phyloP scores from a whole-genome alignment of 495 filamentous ascomycete genomes.

The Penicillium subrubescens region DNA sequence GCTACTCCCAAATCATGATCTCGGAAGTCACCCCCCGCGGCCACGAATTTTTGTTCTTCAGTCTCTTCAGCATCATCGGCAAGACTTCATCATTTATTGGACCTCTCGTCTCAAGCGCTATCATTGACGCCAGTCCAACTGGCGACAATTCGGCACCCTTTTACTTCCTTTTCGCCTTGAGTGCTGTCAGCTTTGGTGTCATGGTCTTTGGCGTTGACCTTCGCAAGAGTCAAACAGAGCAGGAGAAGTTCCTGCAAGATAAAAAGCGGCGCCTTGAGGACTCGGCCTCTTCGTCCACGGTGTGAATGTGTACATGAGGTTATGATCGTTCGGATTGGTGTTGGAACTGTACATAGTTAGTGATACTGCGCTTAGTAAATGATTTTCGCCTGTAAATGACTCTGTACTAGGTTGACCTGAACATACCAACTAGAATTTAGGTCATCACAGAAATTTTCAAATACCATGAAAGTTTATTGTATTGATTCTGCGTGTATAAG shows the following conservation, averaged over 20 bases:
- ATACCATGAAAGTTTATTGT: too few relatives aligned
- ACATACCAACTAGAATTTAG: not conserved
- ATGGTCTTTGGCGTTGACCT: slow-evolving; percentile 58
- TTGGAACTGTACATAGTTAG: not conserved
- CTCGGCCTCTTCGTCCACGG: slow-evolving; percentile 6
- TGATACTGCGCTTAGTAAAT: not conserved
- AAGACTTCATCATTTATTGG: slow-evolving; percentile 68
- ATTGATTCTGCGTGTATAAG: too few relatives aligned
- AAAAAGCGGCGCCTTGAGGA: slow-evolving; percentile 19
- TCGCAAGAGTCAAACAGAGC: slow-evolving; percentile 60
- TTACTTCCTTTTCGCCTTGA: slow-evolving; percentile 63
- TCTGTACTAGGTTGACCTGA: not conserved
- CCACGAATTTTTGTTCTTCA: slow-evolving; percentile 69
- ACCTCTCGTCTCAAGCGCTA: slow-evolving; percentile 63
- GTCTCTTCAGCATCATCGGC: slow-evolving; percentile 64
- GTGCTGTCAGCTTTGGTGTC: slow-evolving; percentile 53
- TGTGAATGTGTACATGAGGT: not conserved
- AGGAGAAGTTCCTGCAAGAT: slow-evolving; percentile 39
- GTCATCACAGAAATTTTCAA: not conserved
- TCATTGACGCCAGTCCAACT: slow-evolving; percentile 61
- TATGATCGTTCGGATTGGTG: not conserved
- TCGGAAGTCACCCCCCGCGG: slow-evolving; percentile 65
- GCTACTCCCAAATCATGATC: slow-evolving; percentile 69
- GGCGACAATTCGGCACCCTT: slow-evolving; percentile 61
- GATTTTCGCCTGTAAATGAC: not conserved